phyloP scores from a whole-genome alignment of 805 yeast species.

The Candida maris region DNA sequence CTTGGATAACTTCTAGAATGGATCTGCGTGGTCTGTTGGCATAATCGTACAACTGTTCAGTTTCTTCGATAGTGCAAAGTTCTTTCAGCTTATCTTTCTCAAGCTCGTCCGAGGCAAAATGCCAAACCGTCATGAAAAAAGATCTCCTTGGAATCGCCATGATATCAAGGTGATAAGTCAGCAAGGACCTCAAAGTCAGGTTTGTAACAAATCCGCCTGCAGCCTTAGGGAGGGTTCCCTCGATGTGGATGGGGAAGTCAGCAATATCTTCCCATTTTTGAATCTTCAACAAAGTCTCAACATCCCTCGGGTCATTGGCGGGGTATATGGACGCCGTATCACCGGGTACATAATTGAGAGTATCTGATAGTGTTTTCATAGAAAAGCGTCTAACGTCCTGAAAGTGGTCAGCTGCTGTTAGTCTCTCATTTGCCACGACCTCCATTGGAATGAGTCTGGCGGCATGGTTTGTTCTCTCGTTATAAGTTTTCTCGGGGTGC shows the following conservation, averaged over 20 bases:
- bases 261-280: slow-evolving; percentile 77
- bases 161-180: slow-evolving; percentile 80
- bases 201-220: slow-evolving; percentile 62
- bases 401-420: slow-evolving; percentile 72
- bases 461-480: slow-evolving; percentile 24
- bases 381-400: slow-evolving; percentile 79
- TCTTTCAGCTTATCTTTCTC: slow-evolving; percentile 76
- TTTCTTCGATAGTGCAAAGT: slow-evolving; percentile 65
- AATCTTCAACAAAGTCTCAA: slow-evolving; percentile 56
- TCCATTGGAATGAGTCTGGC: slow-evolving; percentile 36
- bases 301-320: slow-evolving; percentile 58
- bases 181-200: slow-evolving; percentile 65
- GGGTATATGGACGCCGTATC: slow-evolving; percentile 81
- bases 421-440: slow-evolving; percentile 49
- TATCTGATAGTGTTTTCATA: slow-evolving; percentile 32
- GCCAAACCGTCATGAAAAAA: slow-evolving; percentile 71
- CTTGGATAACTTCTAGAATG: slow-evolving; percentile 75
- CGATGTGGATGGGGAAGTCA: slow-evolving; percentile 48
- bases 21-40: slow-evolving; percentile 93
- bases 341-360: slow-evolving; percentile 59
- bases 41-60: slow-evolving; percentile 82
- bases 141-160: slow-evolving; percentile 79
- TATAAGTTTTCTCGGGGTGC: slow-evolving; percentile 27
- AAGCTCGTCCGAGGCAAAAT: slow-evolving; percentile 69
- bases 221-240: slow-evolving; percentile 34